These are phyloP conservation scores for Flaveria linearis DNA, from an alignment of 129 eudicot genomes.

Conservation along the genomic window DNA sequence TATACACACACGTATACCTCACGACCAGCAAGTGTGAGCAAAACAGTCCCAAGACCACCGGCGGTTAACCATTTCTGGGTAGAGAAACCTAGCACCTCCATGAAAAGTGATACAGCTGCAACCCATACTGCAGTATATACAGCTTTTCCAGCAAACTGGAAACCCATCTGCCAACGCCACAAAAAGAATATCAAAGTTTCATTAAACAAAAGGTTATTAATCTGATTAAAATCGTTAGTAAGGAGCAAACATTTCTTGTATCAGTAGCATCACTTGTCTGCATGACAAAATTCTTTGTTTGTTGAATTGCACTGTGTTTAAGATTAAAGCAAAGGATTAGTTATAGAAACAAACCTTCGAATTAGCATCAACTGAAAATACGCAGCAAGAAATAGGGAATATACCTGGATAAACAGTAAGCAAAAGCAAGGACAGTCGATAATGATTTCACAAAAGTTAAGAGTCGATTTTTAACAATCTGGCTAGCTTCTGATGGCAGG, in stretches of 20 bases:
- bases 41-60: conserved; percentile 97
- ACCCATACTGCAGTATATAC: conserved; percentile 91
- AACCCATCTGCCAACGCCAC: conserved; percentile 75
- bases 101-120: conserved; percentile 93
- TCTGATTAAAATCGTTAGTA: not conserved
- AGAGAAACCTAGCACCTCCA: conserved; percentile 95
- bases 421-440: conserved; percentile 93
- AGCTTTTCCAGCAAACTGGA: conserved; percentile 90
- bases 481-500: conserved; percentile 83
- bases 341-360: conserved; percentile 8
- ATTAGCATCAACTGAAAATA: not conserved
- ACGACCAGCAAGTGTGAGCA: conserved; percentile 97
- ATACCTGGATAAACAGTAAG: conserved; percentile 88
- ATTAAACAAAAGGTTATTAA: conserved; percentile 1
- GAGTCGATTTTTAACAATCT: conserved; percentile 76
- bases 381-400: conserved; percentile 11
- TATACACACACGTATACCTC: conserved; percentile 50
- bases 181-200: not conserved
- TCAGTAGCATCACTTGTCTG: conserved; percentile 66
- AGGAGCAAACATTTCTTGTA: conserved; percentile 71
- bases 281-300: conserved; percentile 71
- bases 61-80: conserved; percentile 98
- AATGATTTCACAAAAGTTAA: conserved; percentile 82
- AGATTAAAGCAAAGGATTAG: conserved; percentile 20
- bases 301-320: conserved; percentile 77